Evolutionary conservation across 306 rosid species (phyloP).

Genomic region (Carpinus viminea): DNA sequence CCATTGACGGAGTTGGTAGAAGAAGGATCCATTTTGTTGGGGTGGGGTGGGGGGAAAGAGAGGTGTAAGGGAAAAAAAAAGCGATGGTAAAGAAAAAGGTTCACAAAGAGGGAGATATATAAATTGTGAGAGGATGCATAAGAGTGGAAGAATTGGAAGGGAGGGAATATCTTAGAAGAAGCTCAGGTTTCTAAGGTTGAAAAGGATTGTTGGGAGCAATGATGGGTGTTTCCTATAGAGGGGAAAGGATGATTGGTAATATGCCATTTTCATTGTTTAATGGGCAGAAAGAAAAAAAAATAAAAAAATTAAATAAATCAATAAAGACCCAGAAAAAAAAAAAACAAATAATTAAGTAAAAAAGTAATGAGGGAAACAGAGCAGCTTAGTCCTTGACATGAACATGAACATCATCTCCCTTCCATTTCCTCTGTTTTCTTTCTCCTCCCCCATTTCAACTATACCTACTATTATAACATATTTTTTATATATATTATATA

Average conservation of each 20-base stretch:
- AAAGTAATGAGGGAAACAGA: neutral
- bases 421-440: slow-evolving; percentile 35
- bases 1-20: slow-evolving; percentile 96
- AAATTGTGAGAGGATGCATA: slow-evolving; percentile 53
- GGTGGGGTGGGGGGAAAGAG: neutral
- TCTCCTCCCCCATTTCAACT: slow-evolving; percentile 35
- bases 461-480: slow-evolving; percentile 19
- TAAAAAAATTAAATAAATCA: neutral
- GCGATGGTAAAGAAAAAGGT: slow-evolving; percentile 9
- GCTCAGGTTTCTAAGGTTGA: slow-evolving; percentile 98
- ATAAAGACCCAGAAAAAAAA: neutral
- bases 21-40: slow-evolving; percentile 69
- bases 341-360: slow-evolving; percentile 11
- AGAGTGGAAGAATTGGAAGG: slow-evolving; percentile 34
- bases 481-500: slow-evolving; percentile 5
- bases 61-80: neutral
- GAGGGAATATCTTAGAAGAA: slow-evolving; percentile 59
- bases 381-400: neutral
- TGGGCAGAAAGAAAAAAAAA: slow-evolving; percentile 53
- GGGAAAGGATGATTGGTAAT: slow-evolving; percentile 98
- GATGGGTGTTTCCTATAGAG: slow-evolving; percentile 99
- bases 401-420: slow-evolving; percentile 40
- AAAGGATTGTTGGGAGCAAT: slow-evolving; percentile 99
- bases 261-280: slow-evolving; percentile 95
- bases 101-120: slow-evolving; percentile 42